Base-by-base conservation (phyloP, 495 filamentous ascomycete genomes). In the Chaetomium cochliodes region DNA sequence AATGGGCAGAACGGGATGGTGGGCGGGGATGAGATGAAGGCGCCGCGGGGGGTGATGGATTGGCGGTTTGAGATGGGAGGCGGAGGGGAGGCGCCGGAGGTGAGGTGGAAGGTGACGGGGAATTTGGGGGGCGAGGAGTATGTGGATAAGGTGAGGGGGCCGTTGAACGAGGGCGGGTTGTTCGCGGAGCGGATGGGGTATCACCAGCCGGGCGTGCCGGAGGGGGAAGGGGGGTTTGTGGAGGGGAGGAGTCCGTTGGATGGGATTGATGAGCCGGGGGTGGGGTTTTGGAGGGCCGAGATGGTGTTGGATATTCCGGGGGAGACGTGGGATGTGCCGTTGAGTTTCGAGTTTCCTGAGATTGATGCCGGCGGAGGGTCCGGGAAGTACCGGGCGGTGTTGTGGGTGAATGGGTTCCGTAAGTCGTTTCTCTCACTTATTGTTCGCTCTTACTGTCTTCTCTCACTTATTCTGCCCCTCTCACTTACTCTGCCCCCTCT, bases 81-180 rank as follows among this genome's bases (percentile, higher is more conserved):
- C 46, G 77, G 60, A 58, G 41, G 41, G 41, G 81, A 90, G 46
- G 81, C 78, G 42, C 65, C 68, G 15, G 28, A 46, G 11, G 65
- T 77, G 33, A 58, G 41, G 30, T 93, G 90, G 91, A 92, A 91
- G 72, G 69, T 93, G 16, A 91, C 90, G 0, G 90, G 91, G 3
- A 93, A 94, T 64, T 76, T 92, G 2, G 86, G 86, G 41, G 90
- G 90, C 20, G 90, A 92, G 66, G 74, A 87, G 53, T 92, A 90
- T 73, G 44, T 66, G 0, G 91, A 94, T 67, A 77, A 79, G 23
- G 74, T 76, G 1, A 85, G 89, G 42, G 90, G 91, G 13, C 90
- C 89, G 3, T 70, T 92, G 41, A 94, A 94, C 67, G 91, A 93
- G 72, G 90, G 90, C 30, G 89, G 86, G 3, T 71, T 91, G 16